These are phyloP conservation scores for Blastobotrys chiropterorum DNA, from an alignment of 805 yeast genomes.

Conservation along the genomic window DNA sequence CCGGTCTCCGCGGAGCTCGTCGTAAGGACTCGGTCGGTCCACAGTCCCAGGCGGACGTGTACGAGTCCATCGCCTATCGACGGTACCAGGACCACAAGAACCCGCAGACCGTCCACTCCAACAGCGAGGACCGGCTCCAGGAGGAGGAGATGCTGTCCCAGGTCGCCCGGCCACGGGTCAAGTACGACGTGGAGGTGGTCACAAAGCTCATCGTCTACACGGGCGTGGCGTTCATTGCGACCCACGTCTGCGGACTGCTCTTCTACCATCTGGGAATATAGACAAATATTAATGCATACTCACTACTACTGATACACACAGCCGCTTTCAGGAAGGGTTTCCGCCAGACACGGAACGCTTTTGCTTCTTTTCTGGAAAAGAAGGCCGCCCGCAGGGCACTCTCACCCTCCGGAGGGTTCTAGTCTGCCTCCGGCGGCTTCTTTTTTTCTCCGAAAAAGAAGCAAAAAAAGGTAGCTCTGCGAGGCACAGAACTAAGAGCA, in stretches of 20 bases:
- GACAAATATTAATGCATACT: not conserved
- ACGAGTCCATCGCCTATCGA: conserved; percentile 32
- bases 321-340: no score
- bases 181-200: conserved; percentile 69
- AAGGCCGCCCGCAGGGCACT: no score
- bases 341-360: no score
- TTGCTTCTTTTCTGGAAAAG: no score
- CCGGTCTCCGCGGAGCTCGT: conserved; percentile 22
- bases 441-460: no score
- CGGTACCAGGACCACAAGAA: conserved; percentile 23
- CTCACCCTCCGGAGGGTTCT: no score
- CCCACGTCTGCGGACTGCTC: conserved; percentile 21
- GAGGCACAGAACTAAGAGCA: no score
- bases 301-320: not conserved
- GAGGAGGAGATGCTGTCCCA: conserved; percentile 20
- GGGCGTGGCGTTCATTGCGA: conserved; percentile 62
- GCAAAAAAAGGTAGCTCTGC: no score
- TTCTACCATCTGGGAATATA: conserved; percentile 10
- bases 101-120: not conserved
- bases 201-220: conserved; percentile 76
- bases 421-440: no score
- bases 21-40: conserved; percentile 37
- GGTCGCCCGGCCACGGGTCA: conserved; percentile 31
- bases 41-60: conserved; percentile 37
- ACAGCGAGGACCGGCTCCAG: not conserved